Evolutionary conservation across 805 yeast species (phyloP), one percentile per base, ranked within the genome.

Genomic region (Barnettozyma pratensis): DNA sequence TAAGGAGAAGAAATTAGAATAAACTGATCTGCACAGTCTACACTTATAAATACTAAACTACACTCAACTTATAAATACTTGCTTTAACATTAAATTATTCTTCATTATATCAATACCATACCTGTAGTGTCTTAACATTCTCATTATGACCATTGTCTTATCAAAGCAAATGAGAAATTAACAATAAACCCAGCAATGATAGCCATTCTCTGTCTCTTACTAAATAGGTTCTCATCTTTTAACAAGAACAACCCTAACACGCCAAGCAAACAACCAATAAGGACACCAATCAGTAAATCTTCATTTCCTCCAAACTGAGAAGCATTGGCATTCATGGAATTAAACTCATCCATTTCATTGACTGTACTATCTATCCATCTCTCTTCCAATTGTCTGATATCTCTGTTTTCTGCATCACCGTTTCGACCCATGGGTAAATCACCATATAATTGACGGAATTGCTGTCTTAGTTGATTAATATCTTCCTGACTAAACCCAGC

Each of bases 401-500:
- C 87, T 25, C 74, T 77, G 43, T 67, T 74, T 36, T 73, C 42
- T 12, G 44, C 40, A 31, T 36, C 42, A 37, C 27, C n/a, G 14
- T 36, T 29, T 35, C 19, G 59, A 42, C 48, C 58, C 51, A n/a
- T 56, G 48, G 50, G 65, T 55, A 66, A 44, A 47, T 69, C 72
- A 0, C 87, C 87, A 63, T 87, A 86, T 3, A 90, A 72, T 49
- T 74, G 73, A 49, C 79, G 76, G 60, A 91, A 90, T 63, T 90
- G 97, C 45, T 76, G 69, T 50, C 97, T 73, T 50, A 91, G 65
- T 48, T 82, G 83, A 39, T 72, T 72, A 29, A 91, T 79, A 56
- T 91, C 97, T 50, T 80, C 85, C 32, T 80, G 87, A 5, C 87
- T 75, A 61, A 91, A 87, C 7, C 97, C 97, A 40, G 90, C 91